Percentiles rank a stretch among this genome's conserved stretches.
Evolutionary conservation across 2,329 filamentous ascomycete species (phyloP).

Genomic region (Teratosphaeria epicoccoides): DNA sequence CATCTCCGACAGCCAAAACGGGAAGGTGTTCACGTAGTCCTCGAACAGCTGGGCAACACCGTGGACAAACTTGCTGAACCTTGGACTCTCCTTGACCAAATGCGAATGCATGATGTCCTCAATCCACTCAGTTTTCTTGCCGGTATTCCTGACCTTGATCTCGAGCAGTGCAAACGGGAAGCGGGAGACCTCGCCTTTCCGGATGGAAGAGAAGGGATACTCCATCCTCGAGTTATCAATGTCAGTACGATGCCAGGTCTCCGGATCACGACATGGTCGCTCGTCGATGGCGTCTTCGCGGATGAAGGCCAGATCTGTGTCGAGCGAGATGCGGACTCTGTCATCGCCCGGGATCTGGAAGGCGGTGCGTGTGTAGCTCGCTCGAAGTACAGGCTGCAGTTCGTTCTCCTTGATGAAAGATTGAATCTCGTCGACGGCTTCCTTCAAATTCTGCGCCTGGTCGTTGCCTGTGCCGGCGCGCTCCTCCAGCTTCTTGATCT

Average conservation of each 20-base stretch:
- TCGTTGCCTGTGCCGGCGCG: constrained; percentile 57
- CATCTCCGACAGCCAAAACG: constrained; percentile 88
- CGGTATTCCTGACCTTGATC: constrained; percentile 59
- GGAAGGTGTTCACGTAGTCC: constrained; percentile 85
- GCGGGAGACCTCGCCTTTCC: constrained; percentile 79
- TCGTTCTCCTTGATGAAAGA: constrained; percentile 65
- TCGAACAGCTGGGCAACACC: constrained; percentile 87
- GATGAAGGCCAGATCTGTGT: constrained; percentile 85
- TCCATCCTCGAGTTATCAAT: constrained; percentile 75
- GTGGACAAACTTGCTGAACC: constrained; percentile 95
- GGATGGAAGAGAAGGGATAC: constrained; percentile 78
- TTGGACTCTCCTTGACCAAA: constrained; percentile 75
- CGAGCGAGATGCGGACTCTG: constrained; percentile 81
- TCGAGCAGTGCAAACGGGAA: constrained; percentile 89
- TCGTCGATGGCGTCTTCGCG: constrained; percentile 66
- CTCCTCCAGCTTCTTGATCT: constrained; percentile 70
- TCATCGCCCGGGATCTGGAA: constrained; percentile 94
- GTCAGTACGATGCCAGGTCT: constrained; percentile 82
- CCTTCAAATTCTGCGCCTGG: constrained; percentile 58
- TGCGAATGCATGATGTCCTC: constrained; percentile 87
- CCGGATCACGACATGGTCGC: constrained; percentile 78
- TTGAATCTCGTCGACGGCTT: constrained; percentile 66
- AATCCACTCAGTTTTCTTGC: constrained; percentile 72
- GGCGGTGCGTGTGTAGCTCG: constrained; percentile 87
- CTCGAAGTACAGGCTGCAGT: constrained; percentile 74